Percentiles rank a stretch among this genome's conserved stretches.
phyloP scores from a whole-genome alignment of 768 basidiomycete species.

The Naganishia kalamii region DNA sequence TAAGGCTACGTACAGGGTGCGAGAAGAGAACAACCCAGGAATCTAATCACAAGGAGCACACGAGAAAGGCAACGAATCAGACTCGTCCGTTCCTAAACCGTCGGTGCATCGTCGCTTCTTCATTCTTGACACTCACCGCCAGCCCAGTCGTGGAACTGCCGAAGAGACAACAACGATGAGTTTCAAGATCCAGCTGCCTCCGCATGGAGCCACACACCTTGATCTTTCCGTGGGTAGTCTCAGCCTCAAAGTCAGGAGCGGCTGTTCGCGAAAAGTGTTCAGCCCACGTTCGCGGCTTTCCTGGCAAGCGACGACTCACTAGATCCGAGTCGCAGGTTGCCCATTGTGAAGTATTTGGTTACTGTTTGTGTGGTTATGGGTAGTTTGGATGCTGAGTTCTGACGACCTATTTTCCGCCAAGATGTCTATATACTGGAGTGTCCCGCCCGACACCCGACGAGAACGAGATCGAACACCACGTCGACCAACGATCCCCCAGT shows the following conservation, averaged over 20 bases:
- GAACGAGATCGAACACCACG: too few relatives aligned
- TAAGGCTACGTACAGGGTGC: conserved; percentile 64
- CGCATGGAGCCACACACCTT: conserved; percentile 52
- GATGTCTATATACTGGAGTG: neutral
- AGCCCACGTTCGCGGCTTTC: conserved; percentile 42
- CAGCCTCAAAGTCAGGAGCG: conserved; percentile 80
- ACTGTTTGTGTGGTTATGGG: too few relatives aligned
- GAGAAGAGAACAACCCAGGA: conserved; percentile 91
- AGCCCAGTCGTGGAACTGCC: conserved; percentile 71
- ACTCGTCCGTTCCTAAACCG: too few relatives aligned
- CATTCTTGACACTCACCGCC: conserved; percentile 46
- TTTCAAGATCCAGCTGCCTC: neutral
- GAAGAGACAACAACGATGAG: neutral
- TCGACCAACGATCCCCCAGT: too few relatives aligned
- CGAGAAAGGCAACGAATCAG: neutral
- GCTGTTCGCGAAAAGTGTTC: conserved; percentile 21
- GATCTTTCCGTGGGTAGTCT: conserved; percentile 80
- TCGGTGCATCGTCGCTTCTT: neutral
- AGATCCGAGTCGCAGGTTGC: conserved; percentile 21
- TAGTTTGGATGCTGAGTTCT: too few relatives aligned
- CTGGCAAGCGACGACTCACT: neutral
- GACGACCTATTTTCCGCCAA: too few relatives aligned
- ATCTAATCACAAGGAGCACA: conserved; percentile 31
- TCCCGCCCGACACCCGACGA: neutral
- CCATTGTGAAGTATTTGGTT: conserved; percentile 15